A percentile compares a stretch with the other conserved stretches of the same genome.
These are phyloP conservation scores for Aspergillus flavus DNA, from an alignment of 2,329 filamentous ascomycete species.

Conservation along the genomic window DNA sequence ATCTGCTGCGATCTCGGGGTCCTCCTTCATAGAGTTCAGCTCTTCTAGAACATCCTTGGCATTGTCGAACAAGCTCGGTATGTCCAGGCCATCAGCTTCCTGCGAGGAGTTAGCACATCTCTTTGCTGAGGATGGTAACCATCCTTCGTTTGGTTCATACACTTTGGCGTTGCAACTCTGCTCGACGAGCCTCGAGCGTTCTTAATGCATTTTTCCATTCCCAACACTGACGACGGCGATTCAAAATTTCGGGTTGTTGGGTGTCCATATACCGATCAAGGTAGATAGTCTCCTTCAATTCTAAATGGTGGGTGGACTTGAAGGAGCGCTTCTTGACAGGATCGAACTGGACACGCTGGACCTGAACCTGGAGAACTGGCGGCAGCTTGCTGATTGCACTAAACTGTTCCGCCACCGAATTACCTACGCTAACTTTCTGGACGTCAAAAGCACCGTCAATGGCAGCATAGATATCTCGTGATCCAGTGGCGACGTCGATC, in stretches of 20 bases:
- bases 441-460: slow-evolving; percentile 84
- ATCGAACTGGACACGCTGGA: slow-evolving; percentile 79
- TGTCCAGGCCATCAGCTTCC: slow-evolving; percentile 31
- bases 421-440: slow-evolving; percentile 70
- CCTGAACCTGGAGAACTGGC: slow-evolving; percentile 84
- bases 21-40: slow-evolving; percentile 43
- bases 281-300: slow-evolving; percentile 79
- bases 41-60: slow-evolving; percentile 48
- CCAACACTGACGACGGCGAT: slow-evolving; percentile 72
- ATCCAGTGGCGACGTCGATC: slow-evolving; percentile 59
- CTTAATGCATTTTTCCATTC: slow-evolving; percentile 67
- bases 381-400: slow-evolving; percentile 75
- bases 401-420: slow-evolving; percentile 63
- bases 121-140: slow-evolving; percentile 1
- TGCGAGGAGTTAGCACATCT: slow-evolving; percentile 18
- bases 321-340: slow-evolving; percentile 59
- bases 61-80: slow-evolving; percentile 34
- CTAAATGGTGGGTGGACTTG: slow-evolving; percentile 77
- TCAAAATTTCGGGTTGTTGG: slow-evolving; percentile 62
- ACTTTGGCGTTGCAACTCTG: slow-evolving; percentile 43
- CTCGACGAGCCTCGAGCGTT: slow-evolving; percentile 53
- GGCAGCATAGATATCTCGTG: slow-evolving; percentile 75
- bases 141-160: slow-evolving; percentile 20
- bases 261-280: slow-evolving; percentile 82
- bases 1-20: slow-evolving; percentile 34